Evolutionary conservation across 169 alveolate species (phyloP).

Genomic region (Blepharisma undulans): DNA sequence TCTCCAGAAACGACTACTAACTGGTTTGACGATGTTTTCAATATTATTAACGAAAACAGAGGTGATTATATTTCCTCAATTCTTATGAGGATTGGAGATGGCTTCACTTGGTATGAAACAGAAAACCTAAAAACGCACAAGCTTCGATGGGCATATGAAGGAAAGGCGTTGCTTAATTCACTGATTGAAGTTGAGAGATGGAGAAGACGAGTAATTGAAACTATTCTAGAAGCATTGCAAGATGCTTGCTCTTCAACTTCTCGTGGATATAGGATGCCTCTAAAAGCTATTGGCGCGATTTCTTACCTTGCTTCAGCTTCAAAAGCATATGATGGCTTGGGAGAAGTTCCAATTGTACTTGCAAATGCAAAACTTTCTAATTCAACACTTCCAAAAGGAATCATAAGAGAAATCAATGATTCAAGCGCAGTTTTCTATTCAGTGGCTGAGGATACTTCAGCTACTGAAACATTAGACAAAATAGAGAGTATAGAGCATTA

Average conservation of each 20-base stretch:
- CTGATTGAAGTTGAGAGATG: background rate
- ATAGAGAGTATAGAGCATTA: background rate
- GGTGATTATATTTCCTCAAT: background rate
- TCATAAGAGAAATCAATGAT: background rate
- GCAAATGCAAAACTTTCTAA: background rate
- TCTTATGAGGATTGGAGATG: background rate
- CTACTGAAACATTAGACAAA: background rate
- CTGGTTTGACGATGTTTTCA: background rate
- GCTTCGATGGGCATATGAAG: constrained; percentile 7
- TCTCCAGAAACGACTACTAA: background rate
- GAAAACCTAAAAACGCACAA: background rate
- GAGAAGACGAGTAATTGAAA: background rate
- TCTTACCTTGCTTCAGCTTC: background rate
- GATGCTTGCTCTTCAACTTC: background rate
- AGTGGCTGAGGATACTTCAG: background rate
- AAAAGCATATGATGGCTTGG: background rate
- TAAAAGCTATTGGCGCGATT: background rate
- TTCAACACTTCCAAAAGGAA: background rate
- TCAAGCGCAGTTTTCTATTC: background rate
- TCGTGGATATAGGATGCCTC: background rate
- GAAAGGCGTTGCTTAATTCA: background rate
- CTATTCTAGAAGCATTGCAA: background rate
- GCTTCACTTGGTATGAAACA: background rate
- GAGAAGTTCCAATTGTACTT: background rate
- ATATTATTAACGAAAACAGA: no score